Evolutionary conservation across 768 basidiomycete genomes (phyloP).

Genomic region (Amanita exitialis): DNA sequence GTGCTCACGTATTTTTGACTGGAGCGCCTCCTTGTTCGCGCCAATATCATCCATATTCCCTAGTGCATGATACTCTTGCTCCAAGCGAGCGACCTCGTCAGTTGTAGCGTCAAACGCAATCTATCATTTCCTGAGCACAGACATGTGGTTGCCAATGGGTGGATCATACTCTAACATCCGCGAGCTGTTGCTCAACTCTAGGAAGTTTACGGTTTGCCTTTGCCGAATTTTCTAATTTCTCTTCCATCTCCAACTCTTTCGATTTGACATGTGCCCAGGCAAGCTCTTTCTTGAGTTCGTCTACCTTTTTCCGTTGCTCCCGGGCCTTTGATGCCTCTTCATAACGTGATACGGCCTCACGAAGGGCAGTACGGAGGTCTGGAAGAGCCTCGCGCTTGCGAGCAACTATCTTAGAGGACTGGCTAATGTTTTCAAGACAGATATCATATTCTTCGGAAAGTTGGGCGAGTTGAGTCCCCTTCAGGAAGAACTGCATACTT

Average conservation of each 20-base stretch:
- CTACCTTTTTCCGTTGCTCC: constrained; percentile 56
- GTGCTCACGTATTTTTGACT: constrained; percentile 34
- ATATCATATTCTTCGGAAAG: constrained; percentile 80
- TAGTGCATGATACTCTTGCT: constrained; percentile 19
- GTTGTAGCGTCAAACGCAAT: constrained; percentile 19
- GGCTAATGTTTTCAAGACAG: constrained; percentile 62
- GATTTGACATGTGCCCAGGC: constrained; percentile 80
- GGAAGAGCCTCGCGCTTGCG: constrained; percentile 74
- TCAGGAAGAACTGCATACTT: constrained; percentile 72
- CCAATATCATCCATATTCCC: constrained; percentile 23
- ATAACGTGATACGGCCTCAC: constrained; percentile 48
- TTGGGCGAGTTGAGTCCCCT: constrained; percentile 85
- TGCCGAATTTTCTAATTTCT: constrained; percentile 25
- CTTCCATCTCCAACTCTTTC: constrained; percentile 51
- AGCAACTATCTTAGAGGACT: constrained; percentile 52
- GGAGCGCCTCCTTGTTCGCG: constrained; percentile 33
- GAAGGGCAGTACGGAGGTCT: constrained; percentile 52
- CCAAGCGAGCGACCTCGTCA: constrained; percentile 19
- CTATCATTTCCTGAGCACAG: constrained; percentile 12
- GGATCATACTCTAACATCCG: constrained; percentile 23
- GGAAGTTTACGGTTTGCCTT: constrained; percentile 24
- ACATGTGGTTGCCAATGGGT: not conserved
- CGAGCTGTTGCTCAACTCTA: constrained; percentile 25
- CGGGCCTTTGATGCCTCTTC: constrained; percentile 69
- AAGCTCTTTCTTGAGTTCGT: constrained; percentile 67